A percentile compares a stretch with the other conserved stretches of the same genome.
Evolutionary conservation across 805 yeast species (phyloP).

Genomic region (Yamadazyma paraphyllophila): DNA sequence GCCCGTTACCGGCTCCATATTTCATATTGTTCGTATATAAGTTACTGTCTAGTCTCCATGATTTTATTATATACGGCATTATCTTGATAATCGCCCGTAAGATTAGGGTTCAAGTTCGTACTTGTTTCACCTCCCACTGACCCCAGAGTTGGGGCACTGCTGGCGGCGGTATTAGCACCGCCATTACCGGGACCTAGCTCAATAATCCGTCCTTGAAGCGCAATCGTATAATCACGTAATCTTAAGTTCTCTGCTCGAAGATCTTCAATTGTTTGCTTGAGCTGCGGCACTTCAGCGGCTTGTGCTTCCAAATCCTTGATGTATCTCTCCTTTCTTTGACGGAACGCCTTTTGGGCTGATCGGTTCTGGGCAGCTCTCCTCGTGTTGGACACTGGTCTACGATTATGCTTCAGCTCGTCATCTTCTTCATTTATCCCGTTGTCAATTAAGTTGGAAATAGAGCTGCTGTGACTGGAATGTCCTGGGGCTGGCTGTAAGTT

Average conservation of each 20-base stretch:
- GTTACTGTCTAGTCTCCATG: constrained; percentile 2
- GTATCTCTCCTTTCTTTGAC: constrained; percentile 78
- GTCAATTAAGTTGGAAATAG: not conserved
- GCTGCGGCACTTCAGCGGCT: constrained; percentile 59
- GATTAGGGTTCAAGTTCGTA: not conserved
- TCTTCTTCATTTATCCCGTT: not conserved
- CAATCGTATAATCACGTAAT: constrained; percentile 69
- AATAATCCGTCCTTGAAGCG: constrained; percentile 64
- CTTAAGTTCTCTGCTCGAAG: constrained; percentile 68
- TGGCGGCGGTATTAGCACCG: too few species aligned
- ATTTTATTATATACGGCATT: constrained; percentile 5
- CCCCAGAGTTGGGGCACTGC: not conserved
- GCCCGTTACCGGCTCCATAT: too few species aligned
- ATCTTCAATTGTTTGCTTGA: constrained; percentile 64
- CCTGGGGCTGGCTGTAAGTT: not conserved
- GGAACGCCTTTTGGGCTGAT: constrained; percentile 87
- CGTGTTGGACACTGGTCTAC: constrained; percentile 52
- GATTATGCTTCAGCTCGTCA: not conserved
- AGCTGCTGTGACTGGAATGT: not conserved
- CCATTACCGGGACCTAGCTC: constrained; percentile 31
- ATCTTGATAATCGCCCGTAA: not conserved
- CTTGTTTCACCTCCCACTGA: not conserved
- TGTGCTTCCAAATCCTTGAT: constrained; percentile 76
- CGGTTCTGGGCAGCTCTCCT: constrained; percentile 92
- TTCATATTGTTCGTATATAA: too few species aligned